phyloP scores from a whole-genome alignment of 768 basidiomycete genomes.

The Suillus cothurnatus region DNA sequence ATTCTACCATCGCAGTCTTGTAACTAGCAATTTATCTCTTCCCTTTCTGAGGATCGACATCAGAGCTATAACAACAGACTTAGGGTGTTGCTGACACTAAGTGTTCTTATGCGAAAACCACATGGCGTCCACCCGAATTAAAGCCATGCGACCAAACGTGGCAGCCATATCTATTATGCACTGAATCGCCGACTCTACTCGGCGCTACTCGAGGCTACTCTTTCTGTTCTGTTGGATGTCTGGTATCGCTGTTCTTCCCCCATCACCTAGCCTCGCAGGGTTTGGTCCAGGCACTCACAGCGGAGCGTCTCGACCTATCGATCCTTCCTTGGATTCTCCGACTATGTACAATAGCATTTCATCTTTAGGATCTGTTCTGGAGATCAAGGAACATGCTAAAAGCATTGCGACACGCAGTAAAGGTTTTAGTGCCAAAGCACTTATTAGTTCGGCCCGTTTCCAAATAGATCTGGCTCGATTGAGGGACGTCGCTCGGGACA shows the following conservation, averaged over 20 bases:
- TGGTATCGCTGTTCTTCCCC: slow-evolving; percentile 41
- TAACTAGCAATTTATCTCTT: too few species aligned
- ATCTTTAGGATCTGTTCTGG: slow-evolving; percentile 37
- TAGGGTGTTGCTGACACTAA: too few species aligned
- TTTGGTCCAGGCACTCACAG: slow-evolving; percentile 32
- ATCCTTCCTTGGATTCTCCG: slow-evolving; percentile 13
- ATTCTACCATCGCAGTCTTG: too few species aligned
- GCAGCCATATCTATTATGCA: slow-evolving; percentile 5
- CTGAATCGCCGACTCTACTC: slow-evolving; percentile 5
- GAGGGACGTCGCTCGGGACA: slow-evolving; percentile 57
- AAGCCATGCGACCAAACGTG: too few species aligned
- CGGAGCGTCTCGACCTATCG: slow-evolving; percentile 15
- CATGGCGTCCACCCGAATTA: too few species aligned
- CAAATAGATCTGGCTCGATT: slow-evolving; percentile 57
- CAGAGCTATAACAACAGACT: too few species aligned
- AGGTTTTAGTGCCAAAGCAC: slow-evolving; percentile 58
- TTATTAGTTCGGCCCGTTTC: slow-evolving; percentile 63
- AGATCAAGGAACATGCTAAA: slow-evolving; percentile 51
- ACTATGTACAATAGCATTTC: slow-evolving; percentile 44
- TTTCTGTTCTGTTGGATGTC: slow-evolving; percentile 39
- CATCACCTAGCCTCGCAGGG: slow-evolving; percentile 30
- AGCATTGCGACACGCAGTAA: slow-evolving; percentile 51
- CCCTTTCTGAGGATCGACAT: too few species aligned
- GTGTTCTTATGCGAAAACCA: too few species aligned
- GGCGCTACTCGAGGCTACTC: neutral